Evolutionary conservation across 2,329 filamentous ascomycete species (phyloP), one percentile per base, ranked within the genome.

Genomic region (Alternaria sp.): DNA sequence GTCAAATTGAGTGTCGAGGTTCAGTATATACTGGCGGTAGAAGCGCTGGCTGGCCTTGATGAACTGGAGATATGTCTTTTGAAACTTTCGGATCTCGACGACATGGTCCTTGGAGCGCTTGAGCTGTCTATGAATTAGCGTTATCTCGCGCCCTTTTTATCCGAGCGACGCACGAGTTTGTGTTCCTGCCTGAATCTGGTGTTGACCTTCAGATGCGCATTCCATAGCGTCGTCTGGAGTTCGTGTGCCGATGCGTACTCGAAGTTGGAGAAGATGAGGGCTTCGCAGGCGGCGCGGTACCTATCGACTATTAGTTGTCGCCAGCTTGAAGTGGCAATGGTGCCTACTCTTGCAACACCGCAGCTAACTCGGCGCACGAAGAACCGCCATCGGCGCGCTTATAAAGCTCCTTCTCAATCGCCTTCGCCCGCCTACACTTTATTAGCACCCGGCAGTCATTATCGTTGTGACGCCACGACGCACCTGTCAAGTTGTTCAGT

Each of bases 31-130:
- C 65, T 88, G 88, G 71, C 90, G 88, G 82, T 98, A 98, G 77
- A 96, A 97, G 70, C 88, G 87, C 77, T 95, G 91, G 65, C 92
- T 90, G 45, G 89, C 89, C 78, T 94, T 96, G 68, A 98, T 87
- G 76, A 96, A 98, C 66, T 87, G 86, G 56, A 89, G 82, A 77
- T 96, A 98, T 63, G 89, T 84, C 78, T 91, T 93, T 75, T 91
- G 89, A 50, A 94, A 82, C 77, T 93, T 95, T 63, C 93, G 87
- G 70, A 87, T 87, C 77, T 87, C 84, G 44, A 88, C 85, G 55
- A 83, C 80, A 68, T 81, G 83, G 69, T 83, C 83, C 67, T 82
- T 83, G 56, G 78, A 78, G 66, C 84, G 71, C 61, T 71, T 77
- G 79, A 85, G 76, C 83, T 78, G 57, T 21, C 36, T 31, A 14